Percentiles rank a stretch among this genome's conserved stretches.
Conservation (phyloP, 108 stramenopile species). For the Nannochloropsis gaditana region DNA sequence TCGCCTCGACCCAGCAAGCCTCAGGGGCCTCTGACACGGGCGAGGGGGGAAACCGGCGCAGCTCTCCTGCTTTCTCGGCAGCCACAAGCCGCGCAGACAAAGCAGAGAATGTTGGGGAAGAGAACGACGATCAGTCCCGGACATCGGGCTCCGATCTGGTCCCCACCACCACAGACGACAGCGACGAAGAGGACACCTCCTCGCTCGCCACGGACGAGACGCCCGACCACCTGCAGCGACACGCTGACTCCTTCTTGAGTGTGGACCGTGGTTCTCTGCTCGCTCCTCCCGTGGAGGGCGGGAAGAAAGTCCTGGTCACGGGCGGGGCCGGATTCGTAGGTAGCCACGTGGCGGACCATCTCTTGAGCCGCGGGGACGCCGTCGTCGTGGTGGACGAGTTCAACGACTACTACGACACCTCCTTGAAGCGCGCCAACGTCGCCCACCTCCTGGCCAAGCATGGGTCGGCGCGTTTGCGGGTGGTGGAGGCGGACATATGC, state of each 20-base stretch:
- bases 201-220: neutral
- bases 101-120: neutral
- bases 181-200: constrained; percentile 4
- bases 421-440: constrained; percentile 80
- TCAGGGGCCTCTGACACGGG: neutral
- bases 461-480: constrained; percentile 31
- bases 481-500: constrained; percentile 79
- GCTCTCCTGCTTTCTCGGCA: neutral
- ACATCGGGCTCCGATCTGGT: neutral
- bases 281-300: neutral
- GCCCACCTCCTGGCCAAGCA: constrained; percentile 53
- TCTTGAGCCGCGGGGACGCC: constrained; percentile 80
- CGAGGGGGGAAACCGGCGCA: neutral
- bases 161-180: neutral
- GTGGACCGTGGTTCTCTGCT: neutral
- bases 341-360: constrained; percentile 60
- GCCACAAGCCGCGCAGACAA: neutral
- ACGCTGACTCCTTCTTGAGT: constrained; percentile 9
- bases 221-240: neutral
- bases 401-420: constrained; percentile 94
- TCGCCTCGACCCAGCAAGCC: neutral
- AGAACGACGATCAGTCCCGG: neutral
- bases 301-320: constrained; percentile 78
- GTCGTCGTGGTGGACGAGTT: constrained; percentile 94
- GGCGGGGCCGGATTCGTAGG: constrained; percentile 97